Base-by-base conservation (phyloP, 2,329 filamentous ascomycete species). In the Trichoderma endophyticum region DNA sequence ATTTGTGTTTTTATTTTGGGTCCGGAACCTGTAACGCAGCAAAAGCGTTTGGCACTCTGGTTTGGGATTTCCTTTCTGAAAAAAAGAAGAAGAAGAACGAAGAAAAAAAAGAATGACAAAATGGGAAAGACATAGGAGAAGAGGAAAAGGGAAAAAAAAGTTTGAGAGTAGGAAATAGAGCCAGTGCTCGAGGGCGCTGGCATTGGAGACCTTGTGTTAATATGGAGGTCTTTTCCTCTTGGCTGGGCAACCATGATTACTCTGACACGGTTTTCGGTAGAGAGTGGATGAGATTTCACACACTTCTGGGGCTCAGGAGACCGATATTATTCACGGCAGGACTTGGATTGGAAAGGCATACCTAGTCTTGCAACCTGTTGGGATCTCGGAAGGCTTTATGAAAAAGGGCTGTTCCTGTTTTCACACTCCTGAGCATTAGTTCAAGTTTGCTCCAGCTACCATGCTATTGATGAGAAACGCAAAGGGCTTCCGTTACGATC, bases 341-440 rank as follows among this genome's bases (percentile, higher is more conserved):
- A 66, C 28, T 67, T 62, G 54, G 60, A 66, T 74, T 74, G 63
- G 72, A 73, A 71, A 72, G 36, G 48, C 48, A 39, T 62, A 59
- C 59, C 73, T 67, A 64, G 54, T 67, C 72, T 56, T 71, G 57
- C 62, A 36, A 36, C 43, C 56, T 51, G 56, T 62, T 71, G 61
- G 30, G 56, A 54, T 67, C 70, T 71, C 56, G 21, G 63, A 51
- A 39, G 56, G 70, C 57, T 34, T 32, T 18, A 59, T 61, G 51
- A 56, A 57, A 30, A 26, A 56, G 56, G 56, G 39, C 63, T 39
- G 32, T 51, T n/a, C 62, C n/a, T 72, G 32, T 61, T 71, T 62
- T 67, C 62, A 57, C 62, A 57, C 60, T 57, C 59, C 70, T 57
- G 59, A 69, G 56, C 43, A 69, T 62, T 62, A 51, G 70, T 64